Base-by-base conservation (phyloP, 2,329 filamentous ascomycete genomes). In the Daldinia sp. region DNA sequence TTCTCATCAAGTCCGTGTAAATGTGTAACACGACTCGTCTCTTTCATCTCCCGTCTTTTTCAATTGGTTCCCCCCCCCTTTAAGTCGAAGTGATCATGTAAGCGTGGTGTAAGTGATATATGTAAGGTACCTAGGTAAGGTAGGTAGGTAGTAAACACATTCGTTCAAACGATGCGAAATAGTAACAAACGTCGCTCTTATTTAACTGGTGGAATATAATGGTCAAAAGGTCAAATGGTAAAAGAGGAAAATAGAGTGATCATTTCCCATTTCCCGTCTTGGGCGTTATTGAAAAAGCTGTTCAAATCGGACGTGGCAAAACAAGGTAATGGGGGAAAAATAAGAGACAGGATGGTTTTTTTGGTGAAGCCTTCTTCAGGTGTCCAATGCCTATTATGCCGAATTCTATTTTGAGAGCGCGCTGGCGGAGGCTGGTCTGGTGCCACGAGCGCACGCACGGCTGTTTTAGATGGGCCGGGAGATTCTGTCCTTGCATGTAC, bases 401-500 rank as follows among this genome's bases (percentile, higher is more conserved):
- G 63, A 69, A 62, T 69, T 69, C 69, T 71, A 71, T 71, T 71
- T 71, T 71, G 60, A 69, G 69, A 69, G 51, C 39, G 59, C 39
- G 56, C 35, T 65, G 69, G 63, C 63, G 69, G 69, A 67, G 63
- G 69, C 66, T 64, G 66, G 66, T 64, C 66, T 64, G 66, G 66
- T 64, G 48, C 62, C 57, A 69, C 63, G 60, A 69, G 66, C 66
- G 62, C 69, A 71, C 69, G 69, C 69, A 71, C 69, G 69, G 69
- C 63, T 69, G 69, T 71, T 71, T 71, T 71, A 69, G 66, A 69
- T 69, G 60, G 66, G 41, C 65, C 65, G 65, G 66, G 63, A 69
- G 63, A 30, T 33, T 66, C 66, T 61, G 35, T 20, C 20, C 35
- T 55, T 51, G 37, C 44, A 56, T 56, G 53, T 56, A 56, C 53